Evolutionary conservation across 1,284 basidiomycete genomes (phyloP), one percentile per base, ranked within the genome.

Genomic region (Apiotrichum mycotoxinovorans): DNA sequence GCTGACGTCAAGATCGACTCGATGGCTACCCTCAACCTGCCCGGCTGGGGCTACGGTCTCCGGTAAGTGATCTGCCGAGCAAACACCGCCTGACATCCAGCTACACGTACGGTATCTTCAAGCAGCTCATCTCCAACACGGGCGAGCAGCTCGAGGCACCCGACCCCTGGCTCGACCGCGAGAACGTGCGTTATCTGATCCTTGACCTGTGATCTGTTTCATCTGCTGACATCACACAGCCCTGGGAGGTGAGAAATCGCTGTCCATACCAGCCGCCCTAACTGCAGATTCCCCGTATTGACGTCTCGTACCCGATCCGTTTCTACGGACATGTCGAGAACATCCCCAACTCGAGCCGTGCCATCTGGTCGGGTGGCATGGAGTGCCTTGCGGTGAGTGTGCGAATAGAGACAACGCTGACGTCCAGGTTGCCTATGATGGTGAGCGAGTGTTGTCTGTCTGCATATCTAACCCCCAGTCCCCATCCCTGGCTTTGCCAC

Each of bases 81-180:
- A 5, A 14, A 15, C 4, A 5, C 9, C 12, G 9, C 14, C 35
- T 43, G 41, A 52, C 43, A 22, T 22, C n/a, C 12, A 55, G 54
- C 51, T 90, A 92, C 82, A 86, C 89, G 71, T 93, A 92, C 66
- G 91, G 91, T 67, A 93, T 96, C 77, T 96, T 96, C 83, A 88
- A 92, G 77, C 93, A 96, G 79, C 83, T 92, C 55, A 84, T 89
- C 12, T 87, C 89, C 44, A 72, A 66, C 65, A 64, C 69, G 56
- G 90, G 91, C 22, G 83, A 87, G 46, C 89, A 92, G 73, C 85
- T 93, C 8, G 90, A 93, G 80, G 91, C 89, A 26, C 91, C 91
- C 11, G 92, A 95, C 76, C 91, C 91, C 61, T 95, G 91, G 91
- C 81, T 95, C 40, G 87, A 90, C 58, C 81, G 88, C 67, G 86